Conservation (phyloP, 1,284 basidiomycete species). For the Xerocomus subilludens region DNA sequence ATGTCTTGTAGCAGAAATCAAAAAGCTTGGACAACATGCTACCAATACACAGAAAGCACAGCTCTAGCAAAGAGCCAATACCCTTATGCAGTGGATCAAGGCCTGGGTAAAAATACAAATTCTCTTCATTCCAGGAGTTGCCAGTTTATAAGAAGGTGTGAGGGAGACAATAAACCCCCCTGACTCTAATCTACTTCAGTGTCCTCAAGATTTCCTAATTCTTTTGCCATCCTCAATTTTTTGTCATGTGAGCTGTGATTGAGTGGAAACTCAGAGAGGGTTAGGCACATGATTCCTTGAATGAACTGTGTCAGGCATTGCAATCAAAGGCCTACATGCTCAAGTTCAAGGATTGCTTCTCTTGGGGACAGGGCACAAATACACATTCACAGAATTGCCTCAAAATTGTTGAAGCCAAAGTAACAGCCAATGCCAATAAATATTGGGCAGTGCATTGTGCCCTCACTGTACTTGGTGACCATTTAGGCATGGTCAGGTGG, state of each 20-base stretch:
- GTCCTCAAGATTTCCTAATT: not conserved
- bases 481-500: not conserved
- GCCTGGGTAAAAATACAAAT: not conserved
- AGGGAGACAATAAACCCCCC: no score
- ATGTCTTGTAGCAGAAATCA: no score
- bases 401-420: conserved; percentile 7
- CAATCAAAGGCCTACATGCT: conserved; percentile 8
- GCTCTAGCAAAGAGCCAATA: not conserved
- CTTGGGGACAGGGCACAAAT: conserved; percentile 9
- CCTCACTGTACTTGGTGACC: not conserved
- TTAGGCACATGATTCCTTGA: conserved; percentile 10
- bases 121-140: not conserved
- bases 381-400: conserved; percentile 4
- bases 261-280: conserved; percentile 10
- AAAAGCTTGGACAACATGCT: not conserved
- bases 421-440: not conserved
- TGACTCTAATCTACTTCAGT: no score
- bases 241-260: no score
- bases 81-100: not conserved
- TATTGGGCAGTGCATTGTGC: not conserved
- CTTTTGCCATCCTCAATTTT: not conserved
- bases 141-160: no score
- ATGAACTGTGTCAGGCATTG: conserved; percentile 4
- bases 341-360: conserved; percentile 15
- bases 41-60: conserved; percentile 3